Conservation (phyloP, 805 yeast species). For the Kluyveromyces nonfermentans region DNA sequence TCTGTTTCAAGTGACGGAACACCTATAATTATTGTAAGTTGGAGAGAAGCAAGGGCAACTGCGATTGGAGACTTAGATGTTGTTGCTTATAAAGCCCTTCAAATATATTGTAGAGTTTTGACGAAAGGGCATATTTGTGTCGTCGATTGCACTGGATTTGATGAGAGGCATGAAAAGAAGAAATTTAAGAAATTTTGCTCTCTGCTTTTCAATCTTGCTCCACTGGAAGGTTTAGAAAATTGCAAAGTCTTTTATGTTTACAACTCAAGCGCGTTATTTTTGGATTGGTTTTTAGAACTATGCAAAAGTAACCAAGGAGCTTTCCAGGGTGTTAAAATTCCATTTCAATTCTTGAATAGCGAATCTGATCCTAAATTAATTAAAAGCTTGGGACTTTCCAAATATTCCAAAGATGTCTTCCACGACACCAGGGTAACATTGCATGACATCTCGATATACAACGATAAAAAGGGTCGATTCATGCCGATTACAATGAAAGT, state of each 20-base stretch:
- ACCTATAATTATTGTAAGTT: conserved; percentile 53
- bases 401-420: conserved; percentile 33
- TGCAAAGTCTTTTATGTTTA: conserved; percentile 45
- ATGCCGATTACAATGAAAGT: conserved; percentile 55
- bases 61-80: conserved; percentile 37
- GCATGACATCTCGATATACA: conserved; percentile 44
- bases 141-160: conserved; percentile 60
- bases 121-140: conserved; percentile 53
- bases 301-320: conserved; percentile 19
- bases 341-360: conserved; percentile 36
- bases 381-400: conserved; percentile 37
- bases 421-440: conserved; percentile 44
- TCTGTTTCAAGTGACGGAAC: conserved; percentile 64
- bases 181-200: conserved; percentile 12
- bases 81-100: conserved; percentile 50
- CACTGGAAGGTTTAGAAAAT: conserved; percentile 41
- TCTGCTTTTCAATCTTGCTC: conserved; percentile 37
- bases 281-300: conserved; percentile 17
- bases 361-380: conserved; percentile 37
- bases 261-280: conserved; percentile 29
- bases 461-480: conserved; percentile 39
- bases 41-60: conserved; percentile 28
- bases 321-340: conserved; percentile 21
- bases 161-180: conserved; percentile 15
- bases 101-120: conserved; percentile 63